Evolutionary conservation across 148 eudicot genomes (phyloP), one percentile per base, ranked within the genome.

Genomic region (Tetragonia tetragonoides): DNA sequence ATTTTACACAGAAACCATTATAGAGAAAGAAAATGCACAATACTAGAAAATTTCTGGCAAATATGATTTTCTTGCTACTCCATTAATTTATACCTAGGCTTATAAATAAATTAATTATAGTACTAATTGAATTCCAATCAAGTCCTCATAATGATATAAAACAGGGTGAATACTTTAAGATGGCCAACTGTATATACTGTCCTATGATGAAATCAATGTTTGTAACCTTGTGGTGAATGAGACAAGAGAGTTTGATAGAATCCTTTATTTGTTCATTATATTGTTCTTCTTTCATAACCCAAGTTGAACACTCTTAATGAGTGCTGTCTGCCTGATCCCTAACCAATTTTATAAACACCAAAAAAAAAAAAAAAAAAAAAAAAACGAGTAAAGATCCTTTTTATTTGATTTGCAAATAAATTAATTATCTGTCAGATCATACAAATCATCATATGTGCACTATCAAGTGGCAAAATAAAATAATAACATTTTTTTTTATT

Each of bases 171-270:
- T 56, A 17, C 4, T 15, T 56, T 56, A 56, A 56, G 60, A 17
- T 24, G 39, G 23, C 59, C 20, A 21, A 49, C 40, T 70, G 53
- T 70, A 17, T 20, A n/a, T 21, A 16, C 61, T 39, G 21, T 40
- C 62, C 72, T 34, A 68, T 64, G 46, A 83, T 79, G 81, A 79
- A 56, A 66, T 80, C 59, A 74, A 60, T 69, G 71, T 76, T 28
- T 53, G 76, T 79, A 73, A 54, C 47, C 37, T 66, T 83, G 57
- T 75, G 79, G 80, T 69, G 65, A 73, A 53, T 73, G 68, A 64
- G 77, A 85, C 57, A 57, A 74, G 2, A 57, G 15, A 61, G 24
- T 34, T 37, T 3, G 21, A 77, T 7, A 61, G 34, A 56, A 77
- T 16, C 47, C 49, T 37, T 37, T 67, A 44, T 12, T 3, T 28